A percentile compares a stretch with the other conserved stretches of the same genome.
These are phyloP conservation scores for Nymphaea colorata DNA, from an alignment of 164 flowering plant species.

Conservation along the genomic window DNA sequence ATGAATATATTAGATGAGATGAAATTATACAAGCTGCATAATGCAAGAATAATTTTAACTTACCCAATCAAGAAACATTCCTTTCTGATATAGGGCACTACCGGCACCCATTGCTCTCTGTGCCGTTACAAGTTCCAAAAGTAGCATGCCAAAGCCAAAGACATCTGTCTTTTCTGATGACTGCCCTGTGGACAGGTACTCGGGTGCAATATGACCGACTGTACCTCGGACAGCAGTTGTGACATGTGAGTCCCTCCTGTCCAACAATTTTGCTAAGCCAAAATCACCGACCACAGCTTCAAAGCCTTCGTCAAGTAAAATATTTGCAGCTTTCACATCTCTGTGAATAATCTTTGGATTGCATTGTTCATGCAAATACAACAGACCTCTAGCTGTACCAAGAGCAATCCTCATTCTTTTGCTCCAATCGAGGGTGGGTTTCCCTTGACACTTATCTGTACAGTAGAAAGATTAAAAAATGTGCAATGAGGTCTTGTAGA, in stretches of 20 bases:
- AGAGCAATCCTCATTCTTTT: conserved; percentile 68
- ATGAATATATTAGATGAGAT: too few species aligned
- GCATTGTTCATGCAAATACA: conserved; percentile 88
- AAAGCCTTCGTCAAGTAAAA: conserved; percentile 82
- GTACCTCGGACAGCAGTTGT: conserved; percentile 98
- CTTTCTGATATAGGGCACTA: conserved; percentile 67
- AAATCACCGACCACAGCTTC: conserved; percentile 98
- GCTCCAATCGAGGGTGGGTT: conserved; percentile 77
- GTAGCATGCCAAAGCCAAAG: conserved; percentile 88
- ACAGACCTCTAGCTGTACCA: conserved; percentile 85
- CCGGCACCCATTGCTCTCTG: conserved; percentile 71
- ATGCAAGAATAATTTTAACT: conserved; percentile 5
- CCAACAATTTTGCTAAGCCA: conserved; percentile 88
- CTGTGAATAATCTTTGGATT: conserved; percentile 90
- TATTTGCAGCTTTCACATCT: conserved; percentile 97
- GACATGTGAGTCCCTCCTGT: conserved; percentile 81
- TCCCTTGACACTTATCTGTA: conserved; percentile 45
- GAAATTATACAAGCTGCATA: too few species aligned
- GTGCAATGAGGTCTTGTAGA: too few species aligned
- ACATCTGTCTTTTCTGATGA: conserved; percentile 98
- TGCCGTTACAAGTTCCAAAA: conserved; percentile 88
- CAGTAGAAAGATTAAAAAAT: not conserved
- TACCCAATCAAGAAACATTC: conserved; percentile 92
- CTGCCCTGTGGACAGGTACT: conserved; percentile 95
- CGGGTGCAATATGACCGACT: conserved; percentile 95